Evolutionary conservation across 805 yeast genomes (phyloP).

Genomic region (Metschnikowia koreensis): DNA sequence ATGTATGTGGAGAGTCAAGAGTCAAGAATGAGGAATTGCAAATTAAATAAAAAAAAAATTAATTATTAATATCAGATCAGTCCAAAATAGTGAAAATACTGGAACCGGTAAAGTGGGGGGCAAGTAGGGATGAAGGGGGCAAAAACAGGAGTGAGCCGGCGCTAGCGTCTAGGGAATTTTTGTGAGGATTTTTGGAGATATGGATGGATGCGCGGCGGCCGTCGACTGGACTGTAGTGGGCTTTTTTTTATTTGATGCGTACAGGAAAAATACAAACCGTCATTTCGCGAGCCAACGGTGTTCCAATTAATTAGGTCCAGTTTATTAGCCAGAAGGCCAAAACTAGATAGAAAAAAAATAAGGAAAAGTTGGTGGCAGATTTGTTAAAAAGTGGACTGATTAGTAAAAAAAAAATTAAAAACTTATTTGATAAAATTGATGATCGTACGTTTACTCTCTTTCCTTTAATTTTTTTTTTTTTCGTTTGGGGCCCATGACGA

Average conservation of each 20-base stretch:
- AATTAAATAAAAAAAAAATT: too few species aligned
- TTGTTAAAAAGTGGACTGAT: too few species aligned
- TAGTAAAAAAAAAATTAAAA: too few species aligned
- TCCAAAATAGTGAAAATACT: not conserved
- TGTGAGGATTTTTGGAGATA: not conserved
- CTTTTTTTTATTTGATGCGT: not conserved
- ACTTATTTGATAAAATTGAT: too few species aligned
- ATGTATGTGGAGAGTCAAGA: too few species aligned
- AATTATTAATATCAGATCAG: not conserved
- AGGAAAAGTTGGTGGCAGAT: not conserved
- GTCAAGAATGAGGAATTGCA: too few species aligned
- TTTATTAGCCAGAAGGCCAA: not conserved
- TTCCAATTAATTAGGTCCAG: not conserved
- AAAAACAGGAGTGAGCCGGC: not conserved
- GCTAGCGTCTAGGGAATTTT: not conserved
- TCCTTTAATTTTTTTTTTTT: too few species aligned
- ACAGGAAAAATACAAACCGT: not conserved
- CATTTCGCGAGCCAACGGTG: not conserved
- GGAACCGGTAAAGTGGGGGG: not conserved
- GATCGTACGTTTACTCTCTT: too few species aligned
- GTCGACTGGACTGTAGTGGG: not conserved
- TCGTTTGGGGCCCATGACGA: too few species aligned
- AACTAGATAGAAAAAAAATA: too few species aligned
- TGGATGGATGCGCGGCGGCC: not conserved
- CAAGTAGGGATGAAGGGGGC: not conserved